phyloP scores from a whole-genome alignment of 257 asterid genomes.

The Fraxinus excelsior region DNA sequence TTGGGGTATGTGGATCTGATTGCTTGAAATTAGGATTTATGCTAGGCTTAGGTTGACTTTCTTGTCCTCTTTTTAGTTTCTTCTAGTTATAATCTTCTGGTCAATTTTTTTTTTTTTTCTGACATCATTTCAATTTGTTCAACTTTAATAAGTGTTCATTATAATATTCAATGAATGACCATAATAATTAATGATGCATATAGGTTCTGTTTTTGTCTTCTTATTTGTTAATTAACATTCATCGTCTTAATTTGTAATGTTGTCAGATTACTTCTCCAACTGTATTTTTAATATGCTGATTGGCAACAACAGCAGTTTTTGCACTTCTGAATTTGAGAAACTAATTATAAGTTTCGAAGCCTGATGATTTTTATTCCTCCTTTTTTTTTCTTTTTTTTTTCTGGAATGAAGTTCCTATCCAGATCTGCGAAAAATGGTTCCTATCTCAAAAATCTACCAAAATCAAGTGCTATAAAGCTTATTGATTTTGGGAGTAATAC shows the following conservation, averaged over 20 bases:
- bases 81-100: not conserved
- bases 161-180: not conserved
- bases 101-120: conserved; percentile 18
- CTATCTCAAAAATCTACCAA: conserved; percentile 75
- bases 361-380: conserved; percentile 14
- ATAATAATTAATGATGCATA: not conserved
- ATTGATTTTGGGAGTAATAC: conserved; percentile 91
- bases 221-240: not conserved
- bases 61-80: not conserved
- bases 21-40: not conserved
- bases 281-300: conserved; percentile 9
- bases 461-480: conserved; percentile 91
- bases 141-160: not conserved
- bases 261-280: not conserved
- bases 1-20: not conserved
- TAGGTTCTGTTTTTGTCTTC: not conserved
- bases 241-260: conserved; percentile 16
- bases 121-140: not conserved
- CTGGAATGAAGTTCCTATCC: conserved; percentile 49
- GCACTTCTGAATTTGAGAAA: conserved; percentile 21
- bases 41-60: not conserved
- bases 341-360: conserved; percentile 16
- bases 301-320: not conserved
- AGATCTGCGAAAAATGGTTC: conserved; percentile 60
- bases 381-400: not conserved